phyloP scores from a whole-genome alignment of 805 yeast genomes.

The Huiozyma naganishii region DNA sequence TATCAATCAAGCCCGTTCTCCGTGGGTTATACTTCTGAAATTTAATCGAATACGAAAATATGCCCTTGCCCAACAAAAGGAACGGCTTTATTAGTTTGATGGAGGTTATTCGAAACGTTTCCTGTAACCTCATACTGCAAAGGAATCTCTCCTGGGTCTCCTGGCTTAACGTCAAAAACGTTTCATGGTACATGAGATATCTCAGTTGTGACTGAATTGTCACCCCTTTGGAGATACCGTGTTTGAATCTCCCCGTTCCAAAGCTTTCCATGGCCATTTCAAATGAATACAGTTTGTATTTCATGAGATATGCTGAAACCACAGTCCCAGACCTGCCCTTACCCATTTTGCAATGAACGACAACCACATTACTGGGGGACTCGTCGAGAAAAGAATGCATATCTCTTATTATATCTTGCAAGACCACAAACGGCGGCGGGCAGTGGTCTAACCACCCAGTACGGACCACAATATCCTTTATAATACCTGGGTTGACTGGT shows the following conservation, averaged over 20 bases:
- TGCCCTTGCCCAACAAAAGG: conserved; percentile 2
- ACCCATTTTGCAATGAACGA: conserved; percentile 83
- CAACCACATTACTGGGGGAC: conserved; percentile 38
- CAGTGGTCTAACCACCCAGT: conserved; percentile 68
- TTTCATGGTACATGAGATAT: conserved; percentile 49
- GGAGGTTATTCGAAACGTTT: conserved; percentile 9
- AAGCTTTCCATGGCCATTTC: conserved; percentile 43
- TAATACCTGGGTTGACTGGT: background rate
- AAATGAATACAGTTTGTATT: conserved; percentile 28
- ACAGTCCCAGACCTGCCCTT: conserved; percentile 85
- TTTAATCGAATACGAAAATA: conserved; percentile 9
- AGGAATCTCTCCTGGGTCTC: conserved; percentile 5
- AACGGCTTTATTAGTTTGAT: conserved; percentile 14
- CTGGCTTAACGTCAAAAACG: conserved; percentile 10
- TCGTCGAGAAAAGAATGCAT: conserved; percentile 34
- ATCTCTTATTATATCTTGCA: conserved; percentile 35
- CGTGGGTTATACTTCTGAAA: conserved; percentile 11
- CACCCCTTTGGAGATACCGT: conserved; percentile 52
- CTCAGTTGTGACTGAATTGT: conserved; percentile 60
- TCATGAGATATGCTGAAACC: conserved; percentile 60
- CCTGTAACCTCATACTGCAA: conserved; percentile 4
- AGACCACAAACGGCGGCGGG: conserved; percentile 52
- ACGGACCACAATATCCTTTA: conserved; percentile 1
- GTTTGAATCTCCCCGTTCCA: conserved; percentile 46
- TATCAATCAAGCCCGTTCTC: background rate